phyloP scores from a whole-genome alignment of 2,329 filamentous ascomycete genomes.

The Pseudocercospora macadamiae region DNA sequence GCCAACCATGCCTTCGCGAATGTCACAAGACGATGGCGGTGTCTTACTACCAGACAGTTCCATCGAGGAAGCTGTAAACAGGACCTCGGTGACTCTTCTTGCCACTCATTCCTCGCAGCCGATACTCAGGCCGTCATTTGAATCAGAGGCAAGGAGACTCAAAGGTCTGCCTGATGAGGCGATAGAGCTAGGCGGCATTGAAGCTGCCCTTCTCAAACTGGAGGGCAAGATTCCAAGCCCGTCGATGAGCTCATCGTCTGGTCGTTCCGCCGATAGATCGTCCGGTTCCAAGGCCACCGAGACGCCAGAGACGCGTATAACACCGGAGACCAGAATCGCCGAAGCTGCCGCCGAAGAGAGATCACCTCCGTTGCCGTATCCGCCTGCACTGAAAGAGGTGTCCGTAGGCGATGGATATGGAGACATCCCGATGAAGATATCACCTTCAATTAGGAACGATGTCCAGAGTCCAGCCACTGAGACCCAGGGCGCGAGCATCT shows the following conservation, averaged over 20 bases:
- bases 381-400: constrained; percentile 18
- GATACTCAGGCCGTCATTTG: constrained; percentile 70
- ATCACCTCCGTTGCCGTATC: background rate
- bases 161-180: constrained; percentile 75
- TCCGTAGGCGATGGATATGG: constrained; percentile 20
- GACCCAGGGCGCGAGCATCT: constrained; percentile 40
- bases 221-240: constrained; percentile 65
- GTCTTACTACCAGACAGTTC: constrained; percentile 14
- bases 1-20: constrained; percentile 16
- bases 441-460: constrained; percentile 18
- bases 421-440: constrained; percentile 21
- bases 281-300: constrained; percentile 10
- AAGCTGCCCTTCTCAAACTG: constrained; percentile 88
- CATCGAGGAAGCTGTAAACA: constrained; percentile 20
- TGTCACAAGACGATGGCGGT: constrained; percentile 23
- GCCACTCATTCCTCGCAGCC: constrained; percentile 60
- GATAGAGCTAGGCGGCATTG: constrained; percentile 76
- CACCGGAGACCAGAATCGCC: constrained; percentile 3
- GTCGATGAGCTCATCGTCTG: constrained; percentile 16
- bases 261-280: background rate
- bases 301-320: constrained; percentile 12
- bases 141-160: constrained; percentile 83
- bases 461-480: constrained; percentile 35
- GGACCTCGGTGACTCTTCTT: constrained; percentile 44
- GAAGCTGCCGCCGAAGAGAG: constrained; percentile 6